phyloP scores from a whole-genome alignment of 225 moss, liverwort and hornwort species.

The Pseudisothecium myosuroides region DNA sequence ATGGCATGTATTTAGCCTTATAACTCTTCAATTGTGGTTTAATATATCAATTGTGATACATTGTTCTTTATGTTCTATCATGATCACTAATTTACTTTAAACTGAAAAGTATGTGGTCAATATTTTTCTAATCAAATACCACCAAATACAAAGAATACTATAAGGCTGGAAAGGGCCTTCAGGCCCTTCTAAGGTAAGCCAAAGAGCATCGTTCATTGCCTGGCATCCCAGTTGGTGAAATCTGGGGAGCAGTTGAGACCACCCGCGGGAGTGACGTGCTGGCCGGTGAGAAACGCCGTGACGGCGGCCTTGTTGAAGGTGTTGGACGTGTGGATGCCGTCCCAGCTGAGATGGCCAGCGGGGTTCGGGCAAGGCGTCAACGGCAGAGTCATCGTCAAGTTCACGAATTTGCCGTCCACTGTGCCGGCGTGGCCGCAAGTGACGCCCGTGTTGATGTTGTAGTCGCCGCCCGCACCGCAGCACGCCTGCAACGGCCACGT shows the following conservation, averaged over 20 bases:
- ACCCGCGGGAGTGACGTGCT: conserved; percentile 15
- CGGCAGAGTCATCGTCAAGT: not conserved
- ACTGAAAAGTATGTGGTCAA: no score
- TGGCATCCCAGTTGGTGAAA: not conserved
- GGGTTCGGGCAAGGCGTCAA: not conserved
- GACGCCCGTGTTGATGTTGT: conserved; percentile 19
- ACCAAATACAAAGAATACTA: no score
- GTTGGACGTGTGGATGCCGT: conserved; percentile 46
- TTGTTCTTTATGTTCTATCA: no score
- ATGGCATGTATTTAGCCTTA: no score
- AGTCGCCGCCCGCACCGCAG: conserved; percentile 34
- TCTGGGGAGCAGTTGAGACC: conserved; percentile 26
- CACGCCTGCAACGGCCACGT: conserved; percentile 20
- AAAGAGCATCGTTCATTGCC: not conserved
- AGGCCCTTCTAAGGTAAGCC: no score
- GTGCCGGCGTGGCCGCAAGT: conserved; percentile 17
- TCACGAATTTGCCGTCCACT: conserved; percentile 7
- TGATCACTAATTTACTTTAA: no score
- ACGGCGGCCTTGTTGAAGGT: conserved; percentile 30
- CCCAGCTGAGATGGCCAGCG: conserved; percentile 20
- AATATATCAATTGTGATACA: no score
- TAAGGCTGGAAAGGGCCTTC: no score
- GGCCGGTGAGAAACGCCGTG: conserved; percentile 12
- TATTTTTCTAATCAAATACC: no score
- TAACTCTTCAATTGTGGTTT: no score